Percentiles rank a stretch among this genome's conserved stretches.
Conservation (phyloP, 192 early-diverging fungal species). For the Coemansia sp. region DNA sequence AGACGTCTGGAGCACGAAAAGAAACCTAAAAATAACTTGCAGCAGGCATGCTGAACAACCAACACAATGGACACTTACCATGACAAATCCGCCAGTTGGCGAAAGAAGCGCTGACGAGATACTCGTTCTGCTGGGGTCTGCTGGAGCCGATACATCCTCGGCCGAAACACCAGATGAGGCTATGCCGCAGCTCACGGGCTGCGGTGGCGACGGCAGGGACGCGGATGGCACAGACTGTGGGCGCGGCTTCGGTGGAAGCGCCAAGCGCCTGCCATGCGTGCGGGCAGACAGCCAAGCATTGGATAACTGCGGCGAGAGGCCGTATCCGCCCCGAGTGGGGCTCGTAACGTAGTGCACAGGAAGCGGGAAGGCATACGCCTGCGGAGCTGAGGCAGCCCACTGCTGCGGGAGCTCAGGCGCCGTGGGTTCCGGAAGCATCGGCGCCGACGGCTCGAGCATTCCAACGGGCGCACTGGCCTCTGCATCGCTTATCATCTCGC, state of each 20-base stretch:
- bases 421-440: slow-evolving; percentile 40
- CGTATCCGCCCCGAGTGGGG: not conserved
- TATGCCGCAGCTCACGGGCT: not conserved
- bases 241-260: slow-evolving; percentile 32
- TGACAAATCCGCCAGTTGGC: slow-evolving; percentile 20
- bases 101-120: not conserved
- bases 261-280: not conserved
- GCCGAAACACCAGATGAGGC: not conserved
- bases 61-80: slow-evolving; percentile 20
- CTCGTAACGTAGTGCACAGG: slow-evolving; percentile 24
- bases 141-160: not conserved
- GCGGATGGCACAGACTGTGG: slow-evolving; percentile 25
- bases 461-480: slow-evolving; percentile 3
- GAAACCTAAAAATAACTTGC: slow-evolving; percentile 3
- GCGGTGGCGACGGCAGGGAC: not conserved
- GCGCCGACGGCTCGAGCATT: slow-evolving; percentile 47
- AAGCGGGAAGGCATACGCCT: slow-evolving; percentile 31
- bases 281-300: not conserved
- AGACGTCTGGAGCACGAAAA: not conserved
- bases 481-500: slow-evolving; percentile 2
- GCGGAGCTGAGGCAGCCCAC: slow-evolving; percentile 21
- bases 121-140: not conserved
- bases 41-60: slow-evolving; percentile 4
- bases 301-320: not conserved
- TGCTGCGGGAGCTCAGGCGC: slow-evolving; percentile 48